A percentile compares a stretch with the other conserved stretches of the same genome.
phyloP scores from a whole-genome alignment of 306 rosid genomes.

The Trifolium fragiferum region DNA sequence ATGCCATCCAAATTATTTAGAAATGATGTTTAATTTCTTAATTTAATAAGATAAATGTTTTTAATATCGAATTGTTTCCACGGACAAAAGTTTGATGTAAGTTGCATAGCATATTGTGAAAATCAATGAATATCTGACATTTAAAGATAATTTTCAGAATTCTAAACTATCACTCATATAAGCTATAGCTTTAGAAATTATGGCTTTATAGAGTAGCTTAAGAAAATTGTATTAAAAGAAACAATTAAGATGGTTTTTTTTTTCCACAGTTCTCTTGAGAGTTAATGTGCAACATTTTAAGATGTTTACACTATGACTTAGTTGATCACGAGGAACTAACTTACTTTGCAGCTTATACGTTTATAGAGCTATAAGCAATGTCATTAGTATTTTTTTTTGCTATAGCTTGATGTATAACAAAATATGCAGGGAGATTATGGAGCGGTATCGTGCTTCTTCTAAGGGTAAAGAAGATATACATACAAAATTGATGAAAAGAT shows the following conservation, averaged over 20 bases:
- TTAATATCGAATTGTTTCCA: background rate
- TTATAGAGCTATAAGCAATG: slow-evolving; percentile 1
- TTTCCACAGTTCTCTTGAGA: slow-evolving; percentile 3
- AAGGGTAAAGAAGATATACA: slow-evolving; percentile 74
- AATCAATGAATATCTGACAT: slow-evolving; percentile 1
- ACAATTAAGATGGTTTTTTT: background rate
- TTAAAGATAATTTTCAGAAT: slow-evolving; percentile 4
- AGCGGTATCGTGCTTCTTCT: slow-evolving; percentile 64
- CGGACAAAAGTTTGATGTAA: background rate
- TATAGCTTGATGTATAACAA: slow-evolving; percentile 19
- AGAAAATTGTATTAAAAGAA: slow-evolving; percentile 5
- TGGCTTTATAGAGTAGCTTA: background rate
- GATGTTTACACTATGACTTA: background rate
- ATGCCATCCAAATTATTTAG: slow-evolving; percentile 8
- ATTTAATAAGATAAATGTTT: background rate
- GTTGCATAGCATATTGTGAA: background rate
- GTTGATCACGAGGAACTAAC: slow-evolving; percentile 16
- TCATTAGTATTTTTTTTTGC: background rate
- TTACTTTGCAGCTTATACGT: slow-evolving; percentile 6
- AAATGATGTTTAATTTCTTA: slow-evolving; percentile 16
- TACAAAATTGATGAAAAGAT: slow-evolving; percentile 76
- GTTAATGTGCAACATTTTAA: background rate
- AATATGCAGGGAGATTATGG: slow-evolving; percentile 77
- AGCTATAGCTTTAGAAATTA: background rate
- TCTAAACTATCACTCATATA: background rate